Base-by-base conservation (phyloP, 179 eudicot genomes). In the Beta lomatogona region DNA sequence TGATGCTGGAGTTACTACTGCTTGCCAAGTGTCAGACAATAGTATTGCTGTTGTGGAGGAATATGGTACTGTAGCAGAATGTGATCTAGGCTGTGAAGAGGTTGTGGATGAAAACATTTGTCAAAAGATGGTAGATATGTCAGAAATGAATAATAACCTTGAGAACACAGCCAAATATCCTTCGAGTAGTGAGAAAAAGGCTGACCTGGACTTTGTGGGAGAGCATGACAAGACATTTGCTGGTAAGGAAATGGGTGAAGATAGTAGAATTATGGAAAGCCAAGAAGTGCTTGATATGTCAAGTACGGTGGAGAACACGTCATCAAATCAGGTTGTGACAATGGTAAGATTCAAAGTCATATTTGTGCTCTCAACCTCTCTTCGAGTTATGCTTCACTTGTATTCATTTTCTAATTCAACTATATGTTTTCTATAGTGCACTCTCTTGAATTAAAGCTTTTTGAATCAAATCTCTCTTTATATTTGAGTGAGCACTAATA, bases 1-100 rank as follows among this genome's bases (percentile, higher is more conserved):
- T 77, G 66, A 78, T 70, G 66, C 54, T 25, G 54, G 13, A 44
- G 81, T 60, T 72, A 55, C 8, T 65, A 0, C 31, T 68, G 79
- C 46, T 68, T 54, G 68, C 57, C 59, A 12, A 53, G 36, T 59
- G 61, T 65, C 55, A 15, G 19, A 46, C 5, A 18, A 66, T 73
- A 18, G 10, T 53, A 21, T 4, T 77, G n/a, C 15, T 61, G 77
- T 28, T 31, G 45, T 48, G 53, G 10, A 82, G 52, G 45, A 72
- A 3, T 31, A 21, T 77, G 77, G 54, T 19, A 66, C 16, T 57
- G 11, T 60, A 61, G 58, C 63, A 59, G 77, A 70, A 60, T 25
- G 63, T 71, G 66, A 54, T 1, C 6, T 28, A 11, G 22, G 69
- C 22, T 31, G 65, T 61, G 77, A 58, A 65, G 70, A 12, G 25